Base-by-base conservation (phyloP, 2,329 filamentous ascomycete species). In the Talaromyces albobiverticillius region DNA sequence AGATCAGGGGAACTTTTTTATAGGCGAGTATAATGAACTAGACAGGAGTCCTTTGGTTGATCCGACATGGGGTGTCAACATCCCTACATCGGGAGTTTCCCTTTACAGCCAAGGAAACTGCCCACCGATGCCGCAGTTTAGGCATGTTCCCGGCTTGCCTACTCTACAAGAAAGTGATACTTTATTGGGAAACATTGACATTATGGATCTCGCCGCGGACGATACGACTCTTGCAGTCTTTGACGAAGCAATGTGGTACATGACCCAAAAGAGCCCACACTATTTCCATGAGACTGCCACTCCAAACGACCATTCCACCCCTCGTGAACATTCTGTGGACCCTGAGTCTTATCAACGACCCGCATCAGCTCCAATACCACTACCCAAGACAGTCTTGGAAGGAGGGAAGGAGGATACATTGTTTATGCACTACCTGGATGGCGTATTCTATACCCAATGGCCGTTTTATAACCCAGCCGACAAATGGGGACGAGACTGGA, bases 381-480 rank as follows among this genome's bases (percentile, higher is more conserved):
- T 29, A 29, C 5, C 26, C 5, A 29, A 10, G 10, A 29, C 26
- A 5, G 26, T 29, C 26, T 29, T 29, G 26, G 29, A 34, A 11
- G 8, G 13, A 32, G 26, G 32, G 23, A 47, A 47, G 3, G 46
- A 48, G 32, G 46, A 48, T 18, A 6, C 46, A 16, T 16, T 48
- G 11, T 38, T 48, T 13, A 48, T 48, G 46, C 46, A 48, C 5
- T 48, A 48, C 20, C 22, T 48, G 9, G 46, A 48, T 23, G 14
- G 36, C 13, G 32, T 48, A 16, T 38, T 48, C 46, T 48, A 38
- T 18, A 36, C 22, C 3, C 46, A 48, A 11, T 16, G 23, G 14
- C n/a, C 32, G 4, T 48, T 48, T 23, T 36, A 25, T 31, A 48
- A 36, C 14, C 46, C 46, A n/a, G 31, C 31, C 14, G 31, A 38